These are phyloP conservation scores for Penicillium bovifimosum DNA, from an alignment of 495 filamentous ascomycete genomes.

Conservation along the genomic window DNA sequence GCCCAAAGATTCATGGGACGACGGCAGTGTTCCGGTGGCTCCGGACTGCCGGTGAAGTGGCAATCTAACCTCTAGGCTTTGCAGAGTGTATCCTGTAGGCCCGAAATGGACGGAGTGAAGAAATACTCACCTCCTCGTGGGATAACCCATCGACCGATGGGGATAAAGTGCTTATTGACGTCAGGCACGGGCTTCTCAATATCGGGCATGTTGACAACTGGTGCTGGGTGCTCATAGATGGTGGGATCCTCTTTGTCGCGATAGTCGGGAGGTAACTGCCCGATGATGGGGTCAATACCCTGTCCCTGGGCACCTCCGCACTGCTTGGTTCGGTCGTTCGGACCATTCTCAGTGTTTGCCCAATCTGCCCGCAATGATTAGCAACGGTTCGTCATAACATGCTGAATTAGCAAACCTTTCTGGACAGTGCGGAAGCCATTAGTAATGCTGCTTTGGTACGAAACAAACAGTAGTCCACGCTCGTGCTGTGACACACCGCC, in stretches of 20 bases:
- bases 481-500: constrained; percentile 13
- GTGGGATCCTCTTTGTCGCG: not conserved
- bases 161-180: not conserved
- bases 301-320: not conserved
- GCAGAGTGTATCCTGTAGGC: not conserved
- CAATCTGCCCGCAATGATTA: not conserved
- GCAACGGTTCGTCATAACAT: not conserved
- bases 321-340: not conserved
- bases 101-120: constrained; percentile 24
- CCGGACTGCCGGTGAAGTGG: not conserved
- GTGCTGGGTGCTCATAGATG: not conserved
- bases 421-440: constrained; percentile 38
- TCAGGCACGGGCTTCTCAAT: not conserved
- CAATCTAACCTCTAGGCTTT: not conserved
- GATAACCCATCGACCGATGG: constrained; percentile 16
- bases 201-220: not conserved
- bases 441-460: constrained; percentile 36
- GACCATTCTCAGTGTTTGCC: not conserved
- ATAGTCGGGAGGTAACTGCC: not conserved
- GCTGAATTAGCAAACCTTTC: constrained; percentile 11
- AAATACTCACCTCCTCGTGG: constrained; percentile 27
- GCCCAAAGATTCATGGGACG: too few species aligned
- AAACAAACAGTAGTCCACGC: constrained; percentile 37
- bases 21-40: too few species aligned
- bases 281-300: constrained; percentile 3